Percentiles rank a stretch among this genome's conserved stretches.
Evolutionary conservation across 2,329 filamentous ascomycete genomes (phyloP).

Genomic region (Exophiala lecanii-corni): DNA sequence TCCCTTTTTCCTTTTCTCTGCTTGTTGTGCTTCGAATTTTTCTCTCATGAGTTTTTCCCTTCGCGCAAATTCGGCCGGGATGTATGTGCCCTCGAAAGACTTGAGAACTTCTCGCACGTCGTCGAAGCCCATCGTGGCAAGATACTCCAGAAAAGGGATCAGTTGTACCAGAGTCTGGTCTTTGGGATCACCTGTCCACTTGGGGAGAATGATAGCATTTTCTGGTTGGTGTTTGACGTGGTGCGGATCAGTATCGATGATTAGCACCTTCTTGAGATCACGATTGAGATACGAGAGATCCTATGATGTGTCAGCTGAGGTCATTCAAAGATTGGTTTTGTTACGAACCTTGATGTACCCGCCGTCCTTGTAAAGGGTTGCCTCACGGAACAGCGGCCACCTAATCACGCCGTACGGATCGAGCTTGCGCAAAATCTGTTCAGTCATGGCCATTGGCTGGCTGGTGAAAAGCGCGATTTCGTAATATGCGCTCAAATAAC

Average conservation of each 20-base stretch:
- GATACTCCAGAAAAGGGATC: conserved; percentile 96
- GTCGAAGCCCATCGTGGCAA: conserved; percentile 85
- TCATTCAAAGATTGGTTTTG: conserved; percentile 21
- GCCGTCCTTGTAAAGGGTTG: conserved; percentile 93
- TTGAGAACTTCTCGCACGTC: conserved; percentile 83
- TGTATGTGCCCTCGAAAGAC: conserved; percentile 83
- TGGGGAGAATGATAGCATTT: conserved; percentile 86
- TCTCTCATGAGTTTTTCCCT: conserved; percentile 81
- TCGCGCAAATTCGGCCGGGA: conserved; percentile 82
- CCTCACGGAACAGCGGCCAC: conserved; percentile 92
- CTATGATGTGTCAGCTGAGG: conserved; percentile 44
- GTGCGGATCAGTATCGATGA: conserved; percentile 78
- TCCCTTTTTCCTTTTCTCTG: conserved; percentile 61
- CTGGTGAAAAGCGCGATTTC: conserved; percentile 94
- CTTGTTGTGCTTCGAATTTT: conserved; percentile 65
- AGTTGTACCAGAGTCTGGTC: conserved; percentile 83
- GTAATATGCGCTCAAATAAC: conserved; percentile 96
- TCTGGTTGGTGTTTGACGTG: conserved; percentile 91
- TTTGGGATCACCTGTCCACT: conserved; percentile 78
- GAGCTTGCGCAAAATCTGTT: conserved; percentile 85
- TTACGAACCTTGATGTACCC: conserved; percentile 81
- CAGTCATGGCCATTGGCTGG: conserved; percentile 75
- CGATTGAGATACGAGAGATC: conserved; percentile 98
- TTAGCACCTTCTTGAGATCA: conserved; percentile 88
- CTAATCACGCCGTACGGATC: conserved; percentile 93